Conservation (phyloP, 352 stramenopile genomes). For the Phytophthora vignae region DNA sequence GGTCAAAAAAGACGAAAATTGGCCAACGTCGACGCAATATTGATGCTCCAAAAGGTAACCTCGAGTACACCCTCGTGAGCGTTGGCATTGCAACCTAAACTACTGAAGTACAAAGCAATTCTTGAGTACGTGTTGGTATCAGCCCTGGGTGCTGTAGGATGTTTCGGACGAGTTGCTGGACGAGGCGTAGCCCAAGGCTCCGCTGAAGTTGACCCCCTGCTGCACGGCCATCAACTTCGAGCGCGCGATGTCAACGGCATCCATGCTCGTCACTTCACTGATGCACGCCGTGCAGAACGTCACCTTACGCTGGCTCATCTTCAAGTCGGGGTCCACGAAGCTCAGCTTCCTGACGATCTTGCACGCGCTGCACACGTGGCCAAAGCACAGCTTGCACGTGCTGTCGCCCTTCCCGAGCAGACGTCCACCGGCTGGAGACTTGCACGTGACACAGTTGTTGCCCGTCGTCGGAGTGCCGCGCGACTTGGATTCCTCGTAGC, state of each 20-base stretch:
- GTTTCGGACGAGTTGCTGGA: neutral
- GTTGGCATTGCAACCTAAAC: neutral
- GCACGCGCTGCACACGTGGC: neutral
- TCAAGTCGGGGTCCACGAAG: neutral
- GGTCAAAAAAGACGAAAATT: too few species aligned
- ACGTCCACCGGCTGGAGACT: neutral
- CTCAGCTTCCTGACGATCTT: neutral
- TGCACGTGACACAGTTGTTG: neutral
- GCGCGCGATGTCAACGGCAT: neutral
- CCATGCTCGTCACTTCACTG: neutral
- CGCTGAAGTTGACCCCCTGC: neutral
- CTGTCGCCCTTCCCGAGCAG: neutral
- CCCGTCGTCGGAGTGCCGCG: neutral
- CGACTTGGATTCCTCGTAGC: neutral
- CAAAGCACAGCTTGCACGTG: neutral
- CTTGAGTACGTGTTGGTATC: neutral
- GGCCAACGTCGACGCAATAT: too few species aligned
- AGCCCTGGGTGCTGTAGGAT: neutral
- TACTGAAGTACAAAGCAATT: neutral
- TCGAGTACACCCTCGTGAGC: too few species aligned
- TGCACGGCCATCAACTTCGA: neutral
- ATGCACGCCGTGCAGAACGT: neutral
- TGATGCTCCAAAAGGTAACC: too few species aligned
- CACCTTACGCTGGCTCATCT: neutral
- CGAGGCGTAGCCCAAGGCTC: neutral